Conservation (phyloP, 1,139 yeast genomes). For the Fermentozyma sake region DNA sequence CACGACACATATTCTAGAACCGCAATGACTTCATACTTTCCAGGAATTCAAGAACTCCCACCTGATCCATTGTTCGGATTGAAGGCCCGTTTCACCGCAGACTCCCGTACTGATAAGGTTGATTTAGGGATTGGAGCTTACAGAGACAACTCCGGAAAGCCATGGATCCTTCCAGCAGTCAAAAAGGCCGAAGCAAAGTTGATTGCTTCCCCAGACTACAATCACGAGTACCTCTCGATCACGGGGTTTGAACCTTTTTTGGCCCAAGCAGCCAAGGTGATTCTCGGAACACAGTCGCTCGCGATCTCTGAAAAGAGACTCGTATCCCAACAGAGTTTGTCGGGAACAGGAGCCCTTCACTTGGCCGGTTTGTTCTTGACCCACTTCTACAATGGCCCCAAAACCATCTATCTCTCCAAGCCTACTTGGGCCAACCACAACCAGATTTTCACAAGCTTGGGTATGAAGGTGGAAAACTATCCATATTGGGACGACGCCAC, state of each 20-base stretch:
- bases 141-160: conserved; percentile 88
- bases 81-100: conserved; percentile 68
- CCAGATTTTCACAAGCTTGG: conserved; percentile 67
- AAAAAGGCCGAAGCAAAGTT: conserved; percentile 61
- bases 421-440: conserved; percentile 98
- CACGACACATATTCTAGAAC: too few relatives aligned
- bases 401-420: conserved; percentile 66
- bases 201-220: conserved; percentile 50
- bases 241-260: conserved; percentile 72
- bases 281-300: conserved; percentile 63
- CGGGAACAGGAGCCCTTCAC: conserved; percentile 96
- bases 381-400: conserved; percentile 46
- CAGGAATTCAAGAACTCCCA: conserved; percentile 56
- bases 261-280: conserved; percentile 69
- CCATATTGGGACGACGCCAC: conserved; percentile 71
- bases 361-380: conserved; percentile 74
- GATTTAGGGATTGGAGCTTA: conserved; percentile 96
- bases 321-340: conserved; percentile 77
- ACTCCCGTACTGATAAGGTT: conserved; percentile 64
- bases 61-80: conserved; percentile 83
- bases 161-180: conserved; percentile 91
- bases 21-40: conserved; percentile 34
- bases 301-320: conserved; percentile 53
- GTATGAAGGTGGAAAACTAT: conserved; percentile 53
- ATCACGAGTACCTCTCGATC: conserved; percentile 90